Percentiles rank a stretch among this genome's conserved stretches.
These are phyloP conservation scores for Yamadazyma kanchanaburiensis DNA, from an alignment of 1,139 yeast species.

Conservation along the genomic window DNA sequence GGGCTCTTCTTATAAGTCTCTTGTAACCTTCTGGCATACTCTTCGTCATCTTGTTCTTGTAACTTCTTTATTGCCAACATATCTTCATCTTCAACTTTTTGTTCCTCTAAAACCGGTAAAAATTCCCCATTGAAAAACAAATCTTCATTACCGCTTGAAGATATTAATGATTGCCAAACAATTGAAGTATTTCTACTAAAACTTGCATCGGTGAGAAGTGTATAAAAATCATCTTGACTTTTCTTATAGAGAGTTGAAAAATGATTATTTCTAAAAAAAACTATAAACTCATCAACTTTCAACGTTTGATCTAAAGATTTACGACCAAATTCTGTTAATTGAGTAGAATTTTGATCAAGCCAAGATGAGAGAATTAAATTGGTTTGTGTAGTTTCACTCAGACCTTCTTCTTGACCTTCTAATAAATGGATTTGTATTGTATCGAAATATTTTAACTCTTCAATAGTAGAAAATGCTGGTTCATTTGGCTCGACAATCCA, in stretches of 20 bases:
- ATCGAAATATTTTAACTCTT: slow-evolving; percentile 39
- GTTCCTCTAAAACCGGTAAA: slow-evolving; percentile 34
- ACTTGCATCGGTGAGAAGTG: slow-evolving; percentile 72
- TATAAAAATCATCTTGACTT: slow-evolving; percentile 45
- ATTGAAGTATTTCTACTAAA: slow-evolving; percentile 45
- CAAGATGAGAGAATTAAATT: slow-evolving; percentile 37
- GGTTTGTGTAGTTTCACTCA: too few relatives aligned
- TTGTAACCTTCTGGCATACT: slow-evolving; percentile 49
- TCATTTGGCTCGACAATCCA: slow-evolving; percentile 33
- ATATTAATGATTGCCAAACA: slow-evolving; percentile 75
- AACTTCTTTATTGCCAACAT: slow-evolving; percentile 43
- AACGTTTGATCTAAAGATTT: slow-evolving; percentile 41
- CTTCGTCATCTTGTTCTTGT: slow-evolving; percentile 62
- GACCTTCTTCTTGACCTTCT: slow-evolving; percentile 10
- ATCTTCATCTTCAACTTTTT: slow-evolving; percentile 14
- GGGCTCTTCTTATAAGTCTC: slow-evolving; percentile 7
- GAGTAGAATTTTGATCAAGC: slow-evolving; percentile 57
- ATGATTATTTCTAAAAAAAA: slow-evolving; percentile 84
- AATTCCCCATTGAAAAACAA: slow-evolving; percentile 63
- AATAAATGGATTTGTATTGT: slow-evolving; percentile 40
- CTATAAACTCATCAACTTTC: slow-evolving; percentile 40
- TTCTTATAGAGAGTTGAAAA: slow-evolving; percentile 68
- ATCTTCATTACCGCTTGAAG: slow-evolving; percentile 65
- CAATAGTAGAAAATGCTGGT: slow-evolving; percentile 17
- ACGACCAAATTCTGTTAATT: slow-evolving; percentile 67